phyloP scores from a whole-genome alignment of 2,329 filamentous ascomycete species.

The Fusarium miscanthi region DNA sequence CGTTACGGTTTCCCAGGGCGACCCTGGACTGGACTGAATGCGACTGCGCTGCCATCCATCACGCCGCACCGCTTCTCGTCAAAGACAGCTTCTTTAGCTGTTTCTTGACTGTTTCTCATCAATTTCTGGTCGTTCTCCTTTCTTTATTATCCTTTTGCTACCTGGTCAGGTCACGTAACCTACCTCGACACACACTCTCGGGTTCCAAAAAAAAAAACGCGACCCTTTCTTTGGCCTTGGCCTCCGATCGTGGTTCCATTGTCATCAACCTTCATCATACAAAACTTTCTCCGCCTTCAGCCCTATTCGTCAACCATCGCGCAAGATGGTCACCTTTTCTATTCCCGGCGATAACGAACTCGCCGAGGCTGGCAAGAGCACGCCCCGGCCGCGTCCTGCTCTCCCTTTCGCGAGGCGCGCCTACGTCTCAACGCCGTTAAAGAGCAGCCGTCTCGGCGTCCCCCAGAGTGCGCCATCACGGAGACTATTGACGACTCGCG shows the following conservation, averaged over 20 bases:
- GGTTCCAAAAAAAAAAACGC: constrained; percentile 25
- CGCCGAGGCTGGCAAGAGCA: constrained; percentile 48
- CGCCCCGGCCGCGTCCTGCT: constrained; percentile 54
- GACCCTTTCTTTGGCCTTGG: constrained; percentile 16
- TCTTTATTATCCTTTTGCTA: constrained; percentile 18
- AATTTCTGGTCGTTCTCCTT: constrained; percentile 10
- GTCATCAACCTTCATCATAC: constrained; percentile 20
- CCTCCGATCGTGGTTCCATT: constrained; percentile 24
- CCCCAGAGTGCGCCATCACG: constrained; percentile 53
- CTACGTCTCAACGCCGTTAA: constrained; percentile 54
- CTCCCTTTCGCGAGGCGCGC: constrained; percentile 58
- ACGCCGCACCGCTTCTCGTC: constrained; percentile 41
- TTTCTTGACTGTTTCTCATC: constrained; percentile 30
- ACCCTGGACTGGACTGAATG: constrained; percentile 43
- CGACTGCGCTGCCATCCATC: constrained; percentile 47
- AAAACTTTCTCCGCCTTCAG: constrained; percentile 7
- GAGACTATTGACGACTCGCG: constrained; percentile 51
- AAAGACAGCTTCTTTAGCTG: constrained; percentile 31
- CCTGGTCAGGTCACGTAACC: constrained; percentile 15
- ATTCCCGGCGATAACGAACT: constrained; percentile 52
- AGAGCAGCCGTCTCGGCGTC: constrained; percentile 52
- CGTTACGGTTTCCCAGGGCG: constrained; percentile 46
- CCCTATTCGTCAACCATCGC: constrained; percentile 4
- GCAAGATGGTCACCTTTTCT: constrained; percentile 54
- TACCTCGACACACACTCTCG: constrained; percentile 1